Evolutionary conservation across 768 basidiomycete species (phyloP), one percentile per base, ranked within the genome.

Genomic region (Kwoniella sp.): DNA sequence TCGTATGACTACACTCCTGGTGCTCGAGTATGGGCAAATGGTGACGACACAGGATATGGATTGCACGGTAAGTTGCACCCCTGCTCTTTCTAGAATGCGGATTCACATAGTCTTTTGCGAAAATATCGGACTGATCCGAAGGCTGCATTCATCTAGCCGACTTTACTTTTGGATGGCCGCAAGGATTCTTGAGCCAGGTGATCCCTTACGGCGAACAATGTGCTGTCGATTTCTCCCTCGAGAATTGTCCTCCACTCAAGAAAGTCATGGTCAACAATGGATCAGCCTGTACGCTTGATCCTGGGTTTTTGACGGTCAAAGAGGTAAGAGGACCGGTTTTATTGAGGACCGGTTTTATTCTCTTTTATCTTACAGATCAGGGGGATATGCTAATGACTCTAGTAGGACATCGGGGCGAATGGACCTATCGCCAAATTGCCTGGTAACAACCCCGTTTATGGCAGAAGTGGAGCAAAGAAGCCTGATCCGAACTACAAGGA

Each of bases 11-110:
- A 69, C 25, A 63, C 65, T 24, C 77, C 78, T 68, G 76, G 77
- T 40, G 64, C 71, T 50, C 76, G 75, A 52, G 68, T 80, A 26
- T 72, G 80, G 25, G 58, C 79, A 77, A 70, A 55, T 74, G 51
- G 80, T 73, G 73, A 77, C 36, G 79, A 72, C 29, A 60, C 76
- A 30, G 77, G 79, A 49, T 80, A 76, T 49, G 49, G 30, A 3
- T n/a, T 60, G 9, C 58, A 60, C 50, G 58, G 40, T 44, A 15
- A 19, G 40, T 19, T 33, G 13, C 13, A 6, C 33, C n/a, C n/a
- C n/a, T n/a, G n/a, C n/a, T n/a, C n/a, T n/a, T n/a, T 33, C 33
- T 33, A 13, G 33, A 33, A 33, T n/a, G n/a, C n/a, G n/a, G n/a
- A n/a, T n/a, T n/a, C n/a, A n/a, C n/a, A n/a, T n/a, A n/a, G n/a